Evolutionary conservation across 2,329 filamentous ascomycete species (phyloP).

Genomic region (Beauveria rudraprayagi): DNA sequence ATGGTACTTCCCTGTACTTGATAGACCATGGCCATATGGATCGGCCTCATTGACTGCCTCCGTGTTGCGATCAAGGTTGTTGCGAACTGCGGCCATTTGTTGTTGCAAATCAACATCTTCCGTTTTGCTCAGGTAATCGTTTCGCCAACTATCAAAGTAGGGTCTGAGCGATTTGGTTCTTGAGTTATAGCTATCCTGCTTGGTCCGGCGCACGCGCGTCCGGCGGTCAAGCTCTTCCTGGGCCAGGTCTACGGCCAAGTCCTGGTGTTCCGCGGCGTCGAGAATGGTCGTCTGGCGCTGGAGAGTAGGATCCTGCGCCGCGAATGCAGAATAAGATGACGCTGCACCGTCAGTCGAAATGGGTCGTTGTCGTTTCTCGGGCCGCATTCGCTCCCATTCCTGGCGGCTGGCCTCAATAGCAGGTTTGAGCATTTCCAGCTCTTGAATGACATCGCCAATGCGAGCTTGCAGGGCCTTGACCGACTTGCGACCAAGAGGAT

Average conservation of each 20-base stretch:
- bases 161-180: constrained; percentile 3
- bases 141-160: constrained; percentile 5
- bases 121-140: constrained; percentile 10
- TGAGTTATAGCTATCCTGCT: neutral
- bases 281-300: constrained; percentile 51
- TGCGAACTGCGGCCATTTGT: constrained; percentile 47
- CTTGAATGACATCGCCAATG: constrained; percentile 51
- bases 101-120: constrained; percentile 38
- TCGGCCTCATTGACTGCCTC: constrained; percentile 17
- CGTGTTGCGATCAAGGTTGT: constrained; percentile 32
- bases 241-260: constrained; percentile 69
- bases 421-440: constrained; percentile 73
- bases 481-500: constrained; percentile 54
- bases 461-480: constrained; percentile 46
- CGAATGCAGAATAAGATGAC: constrained; percentile 38
- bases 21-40: constrained; percentile 16
- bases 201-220: constrained; percentile 51
- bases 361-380: constrained; percentile 20
- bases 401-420: constrained; percentile 64
- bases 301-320: constrained; percentile 54
- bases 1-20: constrained; percentile 31
- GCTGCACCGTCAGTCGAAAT: constrained; percentile 15
- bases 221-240: constrained; percentile 63
- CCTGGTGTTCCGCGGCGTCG: constrained; percentile 62
- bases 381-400: constrained; percentile 53